Conservation (phyloP, 352 stramenopile genomes). For the Phytopythium aichiense region DNA sequence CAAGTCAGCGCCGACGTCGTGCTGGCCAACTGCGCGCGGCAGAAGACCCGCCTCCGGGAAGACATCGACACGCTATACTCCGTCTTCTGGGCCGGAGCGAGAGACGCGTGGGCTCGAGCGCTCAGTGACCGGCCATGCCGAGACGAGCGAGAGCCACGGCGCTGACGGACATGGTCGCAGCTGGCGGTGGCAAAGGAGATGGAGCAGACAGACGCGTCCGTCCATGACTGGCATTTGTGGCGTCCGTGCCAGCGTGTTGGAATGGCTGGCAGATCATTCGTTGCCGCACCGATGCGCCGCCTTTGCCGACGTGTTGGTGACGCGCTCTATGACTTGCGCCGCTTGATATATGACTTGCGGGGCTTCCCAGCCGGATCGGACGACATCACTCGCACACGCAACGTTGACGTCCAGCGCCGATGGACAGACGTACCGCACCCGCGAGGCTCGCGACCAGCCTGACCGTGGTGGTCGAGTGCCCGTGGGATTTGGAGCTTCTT, state of each 20-base stretch:
- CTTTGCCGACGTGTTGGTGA: neutral
- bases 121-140: neutral
- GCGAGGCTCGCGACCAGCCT: neutral
- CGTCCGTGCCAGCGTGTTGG: neutral
- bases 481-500: neutral
- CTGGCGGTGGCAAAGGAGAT: neutral
- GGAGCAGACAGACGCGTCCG: neutral
- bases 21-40: conserved; percentile 26
- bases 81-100: conserved; percentile 28
- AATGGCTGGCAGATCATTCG: neutral
- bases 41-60: conserved; percentile 25
- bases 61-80: conserved; percentile 25
- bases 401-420: neutral
- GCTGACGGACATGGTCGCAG: neutral
- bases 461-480: neutral
- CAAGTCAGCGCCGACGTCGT: conserved; percentile 14
- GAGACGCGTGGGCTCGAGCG: conserved; percentile 12
- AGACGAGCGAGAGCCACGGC: neutral
- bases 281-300: neutral
- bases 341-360: neutral
- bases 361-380: neutral
- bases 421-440: neutral
- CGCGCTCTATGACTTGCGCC: neutral
- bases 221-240: neutral
- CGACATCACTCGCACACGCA: neutral